phyloP scores from a whole-genome alignment of 257 asterid species.

The Ilex aquifolium region DNA sequence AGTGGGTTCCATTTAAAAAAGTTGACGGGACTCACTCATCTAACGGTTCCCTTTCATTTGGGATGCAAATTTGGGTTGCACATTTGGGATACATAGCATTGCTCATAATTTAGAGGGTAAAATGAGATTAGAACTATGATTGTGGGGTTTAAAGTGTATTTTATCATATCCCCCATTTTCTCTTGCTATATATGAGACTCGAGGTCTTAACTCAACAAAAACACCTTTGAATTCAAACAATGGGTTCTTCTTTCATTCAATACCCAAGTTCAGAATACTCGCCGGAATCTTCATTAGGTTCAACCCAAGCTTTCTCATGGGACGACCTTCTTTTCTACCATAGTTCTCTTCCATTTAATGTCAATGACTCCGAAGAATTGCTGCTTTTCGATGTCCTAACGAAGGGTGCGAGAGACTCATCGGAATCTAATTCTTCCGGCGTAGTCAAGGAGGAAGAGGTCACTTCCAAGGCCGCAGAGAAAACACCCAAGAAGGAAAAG shows the following conservation, averaged over 20 bases:
- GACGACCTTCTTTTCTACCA: neutral
- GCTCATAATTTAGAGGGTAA: too few species aligned
- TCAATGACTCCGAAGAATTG: conserved; percentile 19
- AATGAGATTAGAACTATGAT: too few species aligned
- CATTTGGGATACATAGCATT: too few species aligned
- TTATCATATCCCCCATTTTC: too few species aligned
- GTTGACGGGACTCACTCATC: too few species aligned
- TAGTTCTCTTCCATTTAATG: conserved; percentile 15
- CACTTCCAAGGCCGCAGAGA: neutral
- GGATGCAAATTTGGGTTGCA: too few species aligned
- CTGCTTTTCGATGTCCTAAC: conserved; percentile 4
- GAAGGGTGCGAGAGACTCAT: neutral
- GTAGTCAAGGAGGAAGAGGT: conserved; percentile 14
- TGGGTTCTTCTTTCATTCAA: neutral
- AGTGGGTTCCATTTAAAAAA: too few species aligned
- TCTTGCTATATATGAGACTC: too few species aligned
- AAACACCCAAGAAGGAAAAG: conserved; percentile 6
- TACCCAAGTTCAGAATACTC: neutral
- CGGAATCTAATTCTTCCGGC: conserved; percentile 3
- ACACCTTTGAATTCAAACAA: neutral
- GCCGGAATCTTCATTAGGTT: neutral
- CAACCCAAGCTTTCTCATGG: neutral
- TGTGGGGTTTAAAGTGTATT: too few species aligned
- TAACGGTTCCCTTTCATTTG: too few species aligned
- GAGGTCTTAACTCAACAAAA: neutral